phyloP scores from a whole-genome alignment of 225 moss, liverwort and hornwort species.

The Physcomitrium patens region DNA sequence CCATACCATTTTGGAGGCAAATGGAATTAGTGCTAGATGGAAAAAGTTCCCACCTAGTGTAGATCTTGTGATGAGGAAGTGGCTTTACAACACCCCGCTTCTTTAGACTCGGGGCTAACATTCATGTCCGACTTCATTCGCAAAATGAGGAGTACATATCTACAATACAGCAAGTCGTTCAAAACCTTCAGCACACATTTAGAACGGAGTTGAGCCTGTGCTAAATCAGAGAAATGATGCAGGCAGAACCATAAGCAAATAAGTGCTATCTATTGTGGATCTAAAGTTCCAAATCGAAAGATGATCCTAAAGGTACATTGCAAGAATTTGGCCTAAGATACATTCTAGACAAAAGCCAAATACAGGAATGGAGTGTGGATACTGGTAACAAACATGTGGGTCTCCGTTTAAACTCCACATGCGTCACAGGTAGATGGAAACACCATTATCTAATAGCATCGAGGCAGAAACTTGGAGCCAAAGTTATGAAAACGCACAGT shows the following conservation, averaged over 20 bases:
- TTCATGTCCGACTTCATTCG: no score
- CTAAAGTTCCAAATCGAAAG: not conserved
- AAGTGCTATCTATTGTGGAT: not conserved
- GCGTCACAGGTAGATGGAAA: conserved; percentile 82
- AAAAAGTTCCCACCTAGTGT: not conserved
- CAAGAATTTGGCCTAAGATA: not conserved
- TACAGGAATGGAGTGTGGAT: conserved; percentile 39
- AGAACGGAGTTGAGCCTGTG: no score
- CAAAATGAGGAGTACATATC: no score
- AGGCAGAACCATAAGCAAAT: not conserved
- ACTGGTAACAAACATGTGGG: conserved; percentile 90
- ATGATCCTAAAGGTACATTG: not conserved
- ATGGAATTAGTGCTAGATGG: not conserved
- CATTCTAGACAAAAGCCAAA: not conserved
- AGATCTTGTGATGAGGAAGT: not conserved
- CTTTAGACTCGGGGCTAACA: not conserved
- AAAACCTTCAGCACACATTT: no score
- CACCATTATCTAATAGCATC: conserved; percentile 32
- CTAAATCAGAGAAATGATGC: no score
- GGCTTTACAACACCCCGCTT: not conserved
- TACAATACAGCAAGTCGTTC: no score
- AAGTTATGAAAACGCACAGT: no score
- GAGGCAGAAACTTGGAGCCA: no score
- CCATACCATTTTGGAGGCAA: not conserved
- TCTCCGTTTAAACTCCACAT: conserved; percentile 68